Percentiles rank a stretch among this genome's conserved stretches.
These are phyloP conservation scores for Adiantum capillusveneris DNA, from an alignment of 75 land plant genomes.

Conservation along the genomic window DNA sequence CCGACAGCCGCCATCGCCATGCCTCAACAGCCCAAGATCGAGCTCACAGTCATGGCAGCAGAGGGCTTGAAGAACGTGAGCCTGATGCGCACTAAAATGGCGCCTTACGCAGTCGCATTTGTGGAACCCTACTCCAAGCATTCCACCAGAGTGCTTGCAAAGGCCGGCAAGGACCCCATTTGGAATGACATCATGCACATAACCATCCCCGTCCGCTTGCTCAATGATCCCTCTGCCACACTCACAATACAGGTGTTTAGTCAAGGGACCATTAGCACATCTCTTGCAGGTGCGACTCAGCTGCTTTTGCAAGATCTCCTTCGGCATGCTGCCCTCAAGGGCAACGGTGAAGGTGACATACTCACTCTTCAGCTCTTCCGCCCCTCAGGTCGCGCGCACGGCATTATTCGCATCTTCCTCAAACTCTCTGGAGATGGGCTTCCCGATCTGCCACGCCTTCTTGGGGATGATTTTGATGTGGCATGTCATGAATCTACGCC, in stretches of 20 bases:
- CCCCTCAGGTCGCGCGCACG: conserved; percentile 34
- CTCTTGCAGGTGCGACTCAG: conserved; percentile 20
- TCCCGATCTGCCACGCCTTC: not conserved
- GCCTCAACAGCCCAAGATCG: conserved; percentile 7
- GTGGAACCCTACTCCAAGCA: conserved; percentile 17
- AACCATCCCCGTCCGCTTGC: conserved; percentile 3
- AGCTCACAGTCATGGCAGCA: conserved; percentile 30
- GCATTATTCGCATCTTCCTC: conserved; percentile 19
- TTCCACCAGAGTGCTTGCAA: conserved; percentile 18
- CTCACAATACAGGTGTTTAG: conserved; percentile 27
- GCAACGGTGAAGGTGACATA: conserved; percentile 11
- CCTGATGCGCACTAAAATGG: conserved; percentile 18
- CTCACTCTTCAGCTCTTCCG: conserved; percentile 26
- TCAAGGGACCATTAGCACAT: conserved; percentile 12
- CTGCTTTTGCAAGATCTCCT: conserved; percentile 22
- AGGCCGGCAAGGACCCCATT: conserved; percentile 25
- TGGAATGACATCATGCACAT: conserved; percentile 33
- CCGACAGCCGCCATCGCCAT: too few species aligned
- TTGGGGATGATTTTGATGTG: too few species aligned
- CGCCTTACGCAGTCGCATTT: conserved; percentile 24
- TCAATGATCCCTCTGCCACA: conserved; percentile 4
- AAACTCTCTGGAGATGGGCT: not conserved
- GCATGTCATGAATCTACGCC: too few species aligned
- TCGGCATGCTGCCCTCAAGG: conserved; percentile 9
- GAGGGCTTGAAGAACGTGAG: conserved; percentile 34